phyloP scores from a whole-genome alignment of 2,329 filamentous ascomycete genomes.

The Ceratocystis eucalypticola region DNA sequence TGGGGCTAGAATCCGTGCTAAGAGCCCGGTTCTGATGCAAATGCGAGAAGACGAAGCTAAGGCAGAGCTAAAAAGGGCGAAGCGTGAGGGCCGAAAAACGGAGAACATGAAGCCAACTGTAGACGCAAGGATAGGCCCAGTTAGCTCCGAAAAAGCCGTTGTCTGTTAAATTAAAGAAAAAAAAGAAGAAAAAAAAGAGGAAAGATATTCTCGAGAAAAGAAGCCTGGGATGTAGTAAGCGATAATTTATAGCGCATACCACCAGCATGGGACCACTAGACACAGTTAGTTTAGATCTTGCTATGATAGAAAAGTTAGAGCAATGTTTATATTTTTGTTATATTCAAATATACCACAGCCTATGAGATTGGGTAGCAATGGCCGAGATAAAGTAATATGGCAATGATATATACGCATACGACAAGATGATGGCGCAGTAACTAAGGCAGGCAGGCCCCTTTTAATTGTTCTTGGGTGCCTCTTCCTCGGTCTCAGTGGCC shows the following conservation, averaged over 20 bases:
- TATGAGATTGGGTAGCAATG: background rate
- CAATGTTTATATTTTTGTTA: background rate
- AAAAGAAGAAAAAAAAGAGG: background rate
- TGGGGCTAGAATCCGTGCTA: slow-evolving; percentile 39
- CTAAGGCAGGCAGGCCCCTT: background rate
- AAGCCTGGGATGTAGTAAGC: background rate
- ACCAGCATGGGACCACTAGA: background rate
- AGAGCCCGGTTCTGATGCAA: slow-evolving; percentile 35
- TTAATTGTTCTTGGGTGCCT: slow-evolving; percentile 9
- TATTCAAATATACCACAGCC: background rate
- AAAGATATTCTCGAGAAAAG: background rate
- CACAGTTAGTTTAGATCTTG: slow-evolving; percentile 4
- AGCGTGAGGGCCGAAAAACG: background rate
- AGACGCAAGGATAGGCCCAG: background rate
- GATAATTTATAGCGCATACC: background rate
- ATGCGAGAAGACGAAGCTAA: slow-evolving; percentile 34
- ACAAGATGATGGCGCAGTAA: background rate
- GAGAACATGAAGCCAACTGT: background rate
- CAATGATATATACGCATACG: background rate
- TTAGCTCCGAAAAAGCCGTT: background rate
- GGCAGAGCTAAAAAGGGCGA: slow-evolving; percentile 14
- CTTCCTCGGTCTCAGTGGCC: slow-evolving; percentile 2
- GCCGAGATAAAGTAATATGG: background rate
- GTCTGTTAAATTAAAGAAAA: background rate
- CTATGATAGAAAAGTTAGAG: background rate